These are phyloP conservation scores for Spatholobus suberectus DNA, from an alignment of 306 rosid genomes.

Conservation along the genomic window DNA sequence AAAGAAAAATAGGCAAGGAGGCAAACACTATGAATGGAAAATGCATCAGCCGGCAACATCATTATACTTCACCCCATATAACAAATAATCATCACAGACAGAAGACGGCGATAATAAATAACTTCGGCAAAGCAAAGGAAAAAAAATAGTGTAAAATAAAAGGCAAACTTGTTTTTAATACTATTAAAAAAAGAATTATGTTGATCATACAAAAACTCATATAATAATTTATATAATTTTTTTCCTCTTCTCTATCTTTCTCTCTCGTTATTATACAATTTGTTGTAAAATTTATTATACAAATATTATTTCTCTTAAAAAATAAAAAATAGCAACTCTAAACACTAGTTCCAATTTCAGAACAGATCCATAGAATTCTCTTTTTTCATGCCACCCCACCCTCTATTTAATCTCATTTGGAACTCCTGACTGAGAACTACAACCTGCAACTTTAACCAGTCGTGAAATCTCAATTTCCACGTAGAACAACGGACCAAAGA, in stretches of 20 bases:
- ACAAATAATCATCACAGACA: slow-evolving; percentile 25
- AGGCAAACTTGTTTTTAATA: neutral
- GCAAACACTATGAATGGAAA: neutral
- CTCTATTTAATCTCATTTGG: neutral
- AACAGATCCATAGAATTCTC: slow-evolving; percentile 35
- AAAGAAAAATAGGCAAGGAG: neutral
- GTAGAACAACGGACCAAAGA: slow-evolving; percentile 14
- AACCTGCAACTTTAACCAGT: neutral
- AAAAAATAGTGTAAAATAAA: neutral
- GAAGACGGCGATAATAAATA: neutral
- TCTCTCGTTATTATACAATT: no score
- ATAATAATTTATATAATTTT: no score
- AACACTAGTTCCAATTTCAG: slow-evolving; percentile 2
- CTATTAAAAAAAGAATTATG: neutral
- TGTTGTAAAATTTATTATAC: no score
- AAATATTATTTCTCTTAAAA: no score
- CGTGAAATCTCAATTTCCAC: neutral
- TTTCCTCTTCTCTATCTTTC: no score
- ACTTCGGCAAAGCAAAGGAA: neutral
- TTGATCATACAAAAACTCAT: no score
- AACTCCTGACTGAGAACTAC: slow-evolving; percentile 27
- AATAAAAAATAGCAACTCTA: neutral
- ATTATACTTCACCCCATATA: slow-evolving; percentile 3
- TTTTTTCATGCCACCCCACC: neutral
- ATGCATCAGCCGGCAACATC: slow-evolving; percentile 21